Percentiles rank a stretch among this genome's conserved stretches.
Evolutionary conservation across 1,284 basidiomycete species (phyloP).

Genomic region (Stereum hirsutum): DNA sequence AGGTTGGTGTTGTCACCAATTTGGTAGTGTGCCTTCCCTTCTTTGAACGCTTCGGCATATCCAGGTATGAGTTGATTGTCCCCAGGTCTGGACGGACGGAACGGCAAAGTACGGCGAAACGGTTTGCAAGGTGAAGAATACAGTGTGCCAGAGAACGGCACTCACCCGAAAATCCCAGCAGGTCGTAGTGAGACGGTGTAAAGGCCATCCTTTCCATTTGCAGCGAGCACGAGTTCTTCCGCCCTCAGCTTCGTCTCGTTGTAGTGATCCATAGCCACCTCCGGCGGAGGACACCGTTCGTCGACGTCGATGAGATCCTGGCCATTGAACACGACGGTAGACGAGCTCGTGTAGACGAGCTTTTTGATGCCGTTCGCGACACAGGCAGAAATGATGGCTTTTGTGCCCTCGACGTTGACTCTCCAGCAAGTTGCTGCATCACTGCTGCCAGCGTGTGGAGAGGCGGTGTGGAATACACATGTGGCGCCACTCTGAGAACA

Average conservation of each 20-base stretch:
- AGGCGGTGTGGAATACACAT: constrained; percentile 96
- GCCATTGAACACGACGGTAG: constrained; percentile 89
- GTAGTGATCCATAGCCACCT: constrained; percentile 82
- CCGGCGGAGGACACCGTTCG: constrained; percentile 78
- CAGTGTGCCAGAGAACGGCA: constrained; percentile 9
- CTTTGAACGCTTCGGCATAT: constrained; percentile 74
- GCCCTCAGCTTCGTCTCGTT: constrained; percentile 95
- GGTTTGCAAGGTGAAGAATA: no score
- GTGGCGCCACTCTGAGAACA: constrained; percentile 62
- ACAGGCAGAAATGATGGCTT: constrained; percentile 78
- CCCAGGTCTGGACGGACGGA: constrained; percentile 53
- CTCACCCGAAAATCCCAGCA: constrained; percentile 94
- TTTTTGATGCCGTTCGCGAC: constrained; percentile 68
- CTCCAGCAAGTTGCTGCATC: constrained; percentile 77
- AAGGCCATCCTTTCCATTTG: constrained; percentile 79
- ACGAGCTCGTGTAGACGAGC: constrained; percentile 93
- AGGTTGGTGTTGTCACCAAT: constrained; percentile 92
- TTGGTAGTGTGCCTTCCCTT: constrained; percentile 86
- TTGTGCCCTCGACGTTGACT: constrained; percentile 93
- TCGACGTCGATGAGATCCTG: constrained; percentile 79
- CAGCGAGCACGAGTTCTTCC: constrained; percentile 76
- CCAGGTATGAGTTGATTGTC: constrained; percentile 86
- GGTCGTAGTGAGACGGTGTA: constrained; percentile 89
- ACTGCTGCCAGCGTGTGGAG: constrained; percentile 72
- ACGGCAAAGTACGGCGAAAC: neutral